These are phyloP conservation scores for Onygenales sp. DNA, from an alignment of 2,329 filamentous ascomycete species.

Conservation along the genomic window DNA sequence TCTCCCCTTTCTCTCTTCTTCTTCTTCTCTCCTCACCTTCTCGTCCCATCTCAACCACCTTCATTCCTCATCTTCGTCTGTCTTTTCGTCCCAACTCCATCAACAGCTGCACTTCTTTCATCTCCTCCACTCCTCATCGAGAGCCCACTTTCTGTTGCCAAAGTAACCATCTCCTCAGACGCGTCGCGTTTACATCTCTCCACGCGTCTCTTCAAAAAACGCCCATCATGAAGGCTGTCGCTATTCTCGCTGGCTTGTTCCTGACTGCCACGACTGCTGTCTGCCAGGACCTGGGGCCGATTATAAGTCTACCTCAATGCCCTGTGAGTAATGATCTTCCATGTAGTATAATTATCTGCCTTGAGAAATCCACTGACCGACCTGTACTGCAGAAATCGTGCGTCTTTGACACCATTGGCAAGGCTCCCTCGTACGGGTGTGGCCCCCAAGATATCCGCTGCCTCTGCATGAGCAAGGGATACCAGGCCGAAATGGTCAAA, in stretches of 20 bases:
- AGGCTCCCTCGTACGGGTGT: slow-evolving; percentile 6
- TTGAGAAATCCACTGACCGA: background rate
- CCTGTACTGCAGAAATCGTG: slow-evolving; percentile 6
- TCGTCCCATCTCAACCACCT: background rate
- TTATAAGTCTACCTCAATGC: background rate
- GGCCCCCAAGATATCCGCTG: slow-evolving; percentile 1
- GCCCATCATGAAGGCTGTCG: background rate
- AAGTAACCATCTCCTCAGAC: background rate
- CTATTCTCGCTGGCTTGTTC: background rate
- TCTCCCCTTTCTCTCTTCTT: background rate
- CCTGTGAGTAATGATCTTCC: background rate
- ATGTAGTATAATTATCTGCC: background rate
- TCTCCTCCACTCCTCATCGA: background rate
- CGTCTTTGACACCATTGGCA: slow-evolving; percentile 3
- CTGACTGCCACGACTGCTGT: background rate
- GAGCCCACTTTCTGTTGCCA: background rate
- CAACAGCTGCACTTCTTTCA: background rate
- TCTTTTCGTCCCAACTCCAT: background rate
- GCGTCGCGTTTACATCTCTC: background rate
- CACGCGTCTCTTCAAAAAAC: background rate
- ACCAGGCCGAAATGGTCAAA: slow-evolving; percentile 4
- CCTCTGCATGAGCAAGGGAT: slow-evolving; percentile 7
- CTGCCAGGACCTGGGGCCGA: background rate
- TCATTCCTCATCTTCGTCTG: background rate
- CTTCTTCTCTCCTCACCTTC: background rate